Evolutionary conservation across 495 filamentous ascomycete genomes (phyloP).

Genomic region (Tuber microsphaerosporum): DNA sequence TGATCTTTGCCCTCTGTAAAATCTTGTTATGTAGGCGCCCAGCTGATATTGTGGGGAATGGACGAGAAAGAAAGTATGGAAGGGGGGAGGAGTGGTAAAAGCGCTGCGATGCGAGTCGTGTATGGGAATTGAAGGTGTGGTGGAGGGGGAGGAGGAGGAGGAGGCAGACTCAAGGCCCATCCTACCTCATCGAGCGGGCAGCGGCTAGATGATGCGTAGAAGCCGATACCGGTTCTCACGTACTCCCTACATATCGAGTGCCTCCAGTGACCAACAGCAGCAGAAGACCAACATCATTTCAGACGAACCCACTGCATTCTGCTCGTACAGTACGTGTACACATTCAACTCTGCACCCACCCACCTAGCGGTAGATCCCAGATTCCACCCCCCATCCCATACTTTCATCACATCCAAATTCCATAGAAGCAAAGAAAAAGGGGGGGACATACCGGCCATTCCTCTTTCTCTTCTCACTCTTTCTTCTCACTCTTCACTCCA

Average conservation of each 20-base stretch:
- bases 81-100: neutral
- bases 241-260: neutral
- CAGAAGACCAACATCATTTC: neutral
- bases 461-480: conserved; percentile 2
- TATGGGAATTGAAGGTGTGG: neutral
- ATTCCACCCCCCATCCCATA: neutral
- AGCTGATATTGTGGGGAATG: neutral
- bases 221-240: neutral
- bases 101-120: neutral
- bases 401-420: neutral
- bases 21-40: neutral
- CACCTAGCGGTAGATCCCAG: neutral
- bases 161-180: neutral
- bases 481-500: conserved; percentile 1
- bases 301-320: neutral
- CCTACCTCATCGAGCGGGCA: neutral
- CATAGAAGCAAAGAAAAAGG: neutral
- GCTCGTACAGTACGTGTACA: neutral
- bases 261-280: neutral
- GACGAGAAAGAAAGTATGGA: neutral
- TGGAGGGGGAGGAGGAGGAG: neutral
- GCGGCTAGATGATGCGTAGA: neutral
- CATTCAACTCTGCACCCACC: neutral
- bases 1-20: neutral
- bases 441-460: neutral